Conservation (phyloP, 2,329 filamentous ascomycete species). For the Thyridium curvatum region DNA sequence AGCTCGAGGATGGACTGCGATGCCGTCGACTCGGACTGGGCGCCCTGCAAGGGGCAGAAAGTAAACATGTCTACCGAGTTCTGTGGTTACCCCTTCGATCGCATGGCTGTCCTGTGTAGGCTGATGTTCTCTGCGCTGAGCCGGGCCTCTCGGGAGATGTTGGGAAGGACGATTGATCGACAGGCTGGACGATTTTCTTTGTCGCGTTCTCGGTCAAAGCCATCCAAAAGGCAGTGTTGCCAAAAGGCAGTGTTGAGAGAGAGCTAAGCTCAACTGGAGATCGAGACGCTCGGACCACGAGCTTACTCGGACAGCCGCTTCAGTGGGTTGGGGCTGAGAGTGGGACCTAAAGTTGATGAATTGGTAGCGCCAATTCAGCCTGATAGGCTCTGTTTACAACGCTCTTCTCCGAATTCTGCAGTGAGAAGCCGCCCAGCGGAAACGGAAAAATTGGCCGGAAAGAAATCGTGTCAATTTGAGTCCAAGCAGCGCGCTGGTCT, state of each 20-base stretch:
- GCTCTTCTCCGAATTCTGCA: no score
- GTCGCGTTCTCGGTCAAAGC: no score
- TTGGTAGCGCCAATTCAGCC: neutral
- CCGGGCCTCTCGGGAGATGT: no score
- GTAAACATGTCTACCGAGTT: slow-evolving; percentile 70
- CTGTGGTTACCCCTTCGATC: slow-evolving; percentile 3
- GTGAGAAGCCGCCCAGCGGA: no score
- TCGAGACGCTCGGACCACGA: neutral
- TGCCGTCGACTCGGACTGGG: slow-evolving; percentile 77
- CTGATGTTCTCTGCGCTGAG: no score
- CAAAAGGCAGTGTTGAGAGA: no score
- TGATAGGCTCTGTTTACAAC: neutral
- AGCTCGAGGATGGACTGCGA: slow-evolving; percentile 96
- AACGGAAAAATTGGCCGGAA: slow-evolving; percentile 24
- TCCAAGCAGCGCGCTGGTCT: neutral
- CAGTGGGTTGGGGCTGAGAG: no score
- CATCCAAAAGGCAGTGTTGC: no score
- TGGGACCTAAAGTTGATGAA: neutral
- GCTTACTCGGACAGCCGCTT: no score
- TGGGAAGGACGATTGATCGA: no score
- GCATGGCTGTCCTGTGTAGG: neutral
- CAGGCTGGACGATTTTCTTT: no score
- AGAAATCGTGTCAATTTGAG: slow-evolving; percentile 20
- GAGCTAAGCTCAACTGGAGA: slow-evolving; percentile 9
- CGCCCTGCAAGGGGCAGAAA: slow-evolving; percentile 87